Base-by-base conservation (phyloP, 768 basidiomycete genomes). In the Auricularia heimuer region DNA sequence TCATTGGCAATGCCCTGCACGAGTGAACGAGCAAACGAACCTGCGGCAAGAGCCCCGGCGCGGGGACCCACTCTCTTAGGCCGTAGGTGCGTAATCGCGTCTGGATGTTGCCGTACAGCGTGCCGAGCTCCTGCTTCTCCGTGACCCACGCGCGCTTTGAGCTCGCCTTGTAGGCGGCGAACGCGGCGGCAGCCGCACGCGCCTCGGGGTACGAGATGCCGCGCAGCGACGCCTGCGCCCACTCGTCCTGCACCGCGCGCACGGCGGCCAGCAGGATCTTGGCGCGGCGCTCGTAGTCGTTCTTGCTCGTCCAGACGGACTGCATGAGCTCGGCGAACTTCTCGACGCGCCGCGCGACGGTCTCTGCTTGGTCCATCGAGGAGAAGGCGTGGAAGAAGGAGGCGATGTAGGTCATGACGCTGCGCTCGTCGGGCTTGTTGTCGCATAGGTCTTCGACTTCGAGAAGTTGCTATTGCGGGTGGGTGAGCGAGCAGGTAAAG, bases 331-430 rank as follows among this genome's bases (percentile, higher is more conserved):
- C 93, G 0, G 93, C 94, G 71, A 98, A 98, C 73, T 96, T 96
- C 74, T 93, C 93, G 0, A 98, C 92, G 10, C 96, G 83, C 62
- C 95, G 85, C 1, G 94, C 90, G 21, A 94, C 94, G 0, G 94
- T 97, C 74, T 98, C 93, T 3, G 92, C 89, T 75, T 97, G 95
- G 70, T 98, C 96, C 89, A 97, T 95, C 0, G 92, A 88, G 0
- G 94, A 96, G 74, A 99, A 99, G 0, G 96, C 95, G 73, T 98
- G 97, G 81, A 99, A 99, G 77, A 83, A 98, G 70, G 92, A 92
- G 39, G 97, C 97, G 58, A 99, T 89, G 69, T 98, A 98, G 3
- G 94, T 98, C 93, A 98, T 98, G 11, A 98, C 92, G 75, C 90
- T 93, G 44, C 94, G 87, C 76, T 99, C 97, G 74, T 99, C 97